Evolutionary conservation across 768 basidiomycete species (phyloP).

Genomic region (Boletus pseudo-olivaceus): DNA sequence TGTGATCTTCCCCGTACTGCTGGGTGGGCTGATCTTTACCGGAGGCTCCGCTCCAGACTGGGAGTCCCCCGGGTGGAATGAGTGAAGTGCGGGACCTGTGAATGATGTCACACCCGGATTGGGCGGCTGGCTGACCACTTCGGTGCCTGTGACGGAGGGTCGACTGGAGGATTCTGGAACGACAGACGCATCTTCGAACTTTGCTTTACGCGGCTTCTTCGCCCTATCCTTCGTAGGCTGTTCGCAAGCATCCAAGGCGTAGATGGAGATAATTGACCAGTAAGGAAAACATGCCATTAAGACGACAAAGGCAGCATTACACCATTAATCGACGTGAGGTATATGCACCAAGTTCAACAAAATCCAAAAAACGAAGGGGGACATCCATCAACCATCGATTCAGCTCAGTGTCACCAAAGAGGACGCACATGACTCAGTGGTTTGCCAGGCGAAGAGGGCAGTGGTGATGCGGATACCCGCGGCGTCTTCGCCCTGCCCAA

Average conservation of each 20-base stretch:
- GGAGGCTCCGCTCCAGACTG: background rate
- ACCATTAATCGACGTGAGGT: slow-evolving; percentile 30
- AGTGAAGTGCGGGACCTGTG: background rate
- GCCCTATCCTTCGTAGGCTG: slow-evolving; percentile 77
- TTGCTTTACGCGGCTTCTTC: slow-evolving; percentile 58
- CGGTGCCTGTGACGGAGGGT: background rate
- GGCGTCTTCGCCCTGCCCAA: slow-evolving; percentile 22
- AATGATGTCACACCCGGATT: background rate
- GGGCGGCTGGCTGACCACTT: background rate
- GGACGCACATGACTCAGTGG: slow-evolving; percentile 86
- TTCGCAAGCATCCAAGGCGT: slow-evolving; percentile 11
- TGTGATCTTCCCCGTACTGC: slow-evolving; percentile 17
- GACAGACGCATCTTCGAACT: slow-evolving; percentile 10
- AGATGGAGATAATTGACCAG: slow-evolving; percentile 6
- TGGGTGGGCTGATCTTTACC: slow-evolving; percentile 6
- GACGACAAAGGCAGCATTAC: slow-evolving; percentile 26
- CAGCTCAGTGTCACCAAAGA: slow-evolving; percentile 56
- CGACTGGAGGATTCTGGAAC: background rate
- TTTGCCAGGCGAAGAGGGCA: slow-evolving; percentile 51
- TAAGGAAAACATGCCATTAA: slow-evolving; percentile 27
- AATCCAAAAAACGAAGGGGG: slow-evolving; percentile 10
- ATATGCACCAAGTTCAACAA: slow-evolving; percentile 21
- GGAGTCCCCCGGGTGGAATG: background rate
- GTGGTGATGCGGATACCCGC: slow-evolving; percentile 17
- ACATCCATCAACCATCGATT: slow-evolving; percentile 43